Conservation (phyloP, 1,284 basidiomycete genomes). For the Austropuccinia psidii region DNA sequence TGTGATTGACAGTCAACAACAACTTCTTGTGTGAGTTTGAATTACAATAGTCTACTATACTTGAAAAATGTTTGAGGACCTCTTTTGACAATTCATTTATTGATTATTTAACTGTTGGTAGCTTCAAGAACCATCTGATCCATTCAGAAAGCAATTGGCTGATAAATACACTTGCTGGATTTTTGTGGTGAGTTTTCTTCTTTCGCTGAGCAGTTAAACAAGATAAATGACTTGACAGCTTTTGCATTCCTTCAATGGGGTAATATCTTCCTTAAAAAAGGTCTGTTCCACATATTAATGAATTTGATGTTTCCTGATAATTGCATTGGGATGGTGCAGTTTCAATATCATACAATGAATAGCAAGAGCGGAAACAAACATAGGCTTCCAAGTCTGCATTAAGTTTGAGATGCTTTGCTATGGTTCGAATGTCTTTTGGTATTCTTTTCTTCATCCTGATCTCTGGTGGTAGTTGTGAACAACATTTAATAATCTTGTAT, state of each 20-base stretch:
- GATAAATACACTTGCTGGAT: background rate
- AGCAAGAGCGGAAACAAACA: background rate
- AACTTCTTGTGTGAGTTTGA: too few species aligned
- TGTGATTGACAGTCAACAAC: background rate
- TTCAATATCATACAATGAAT: slow-evolving; percentile 4
- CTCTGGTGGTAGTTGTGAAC: background rate
- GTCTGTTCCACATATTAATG: background rate
- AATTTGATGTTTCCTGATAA: background rate
- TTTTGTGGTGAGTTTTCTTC: background rate
- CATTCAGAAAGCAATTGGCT: background rate
- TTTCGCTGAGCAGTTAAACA: background rate
- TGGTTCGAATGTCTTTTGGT: slow-evolving; percentile 1
- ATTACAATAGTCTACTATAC: too few species aligned
- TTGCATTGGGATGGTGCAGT: background rate
- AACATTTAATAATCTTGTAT: background rate
- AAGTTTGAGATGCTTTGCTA: background rate
- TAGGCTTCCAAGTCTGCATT: background rate
- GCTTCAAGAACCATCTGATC: background rate
- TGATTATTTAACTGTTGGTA: background rate
- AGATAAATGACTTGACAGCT: background rate
- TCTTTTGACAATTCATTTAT: slow-evolving; percentile 17
- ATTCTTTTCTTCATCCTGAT: background rate
- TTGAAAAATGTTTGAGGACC: background rate
- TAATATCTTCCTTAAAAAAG: background rate
- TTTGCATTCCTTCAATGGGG: too few species aligned